Evolutionary conservation across 768 basidiomycete species (phyloP), one percentile per base, ranked within the genome.

Genomic region (Agrocybe pediades): DNA sequence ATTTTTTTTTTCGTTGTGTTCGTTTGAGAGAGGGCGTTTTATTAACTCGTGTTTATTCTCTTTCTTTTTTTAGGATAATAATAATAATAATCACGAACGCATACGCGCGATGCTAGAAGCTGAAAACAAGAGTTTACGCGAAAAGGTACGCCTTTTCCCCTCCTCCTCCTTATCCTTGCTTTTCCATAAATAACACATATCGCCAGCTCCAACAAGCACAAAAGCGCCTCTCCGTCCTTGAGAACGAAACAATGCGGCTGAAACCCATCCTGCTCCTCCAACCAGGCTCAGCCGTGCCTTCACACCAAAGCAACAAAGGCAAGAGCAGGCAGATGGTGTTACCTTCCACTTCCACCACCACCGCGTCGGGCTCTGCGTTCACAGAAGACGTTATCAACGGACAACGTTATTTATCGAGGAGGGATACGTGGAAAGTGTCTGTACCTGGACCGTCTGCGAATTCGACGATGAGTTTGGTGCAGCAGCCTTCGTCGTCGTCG

Each of bases 231-330:
- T 67, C 76, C 21, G 57, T 73, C 1, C 76, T 92, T 0, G 89
- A 91, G 69, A 62, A 75, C 9, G 89, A 92, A 63, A 73, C 91
- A 7, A 67, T 72, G 2, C 81, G 82, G 56, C 76, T 92, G 26
- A 82, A 83, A 43, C 90, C 90, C 0, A 67, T 90, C 29, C 75
- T 92, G 41, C 71, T 89, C 13, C 82, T 89, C 78, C 83, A 86
- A 44, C 82, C 86, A 17, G n/a, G 33, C 33, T 73, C 69, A 19
- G 59, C n/a, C n/a, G n/a, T 72, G 41, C 30, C 58, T 9, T 54
- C 66, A 53, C 59, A 54, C 17, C 56, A 53, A 49, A 61, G 33
- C 33, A 11, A 43, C 51, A 69, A 61, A 53, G 59, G 53, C 55
- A 67, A 67, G 56, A 59, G 20, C 58, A 64, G 64, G 52, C 46